Conservation (phyloP, 345 rosid species). For the Murraya koenigii region DNA sequence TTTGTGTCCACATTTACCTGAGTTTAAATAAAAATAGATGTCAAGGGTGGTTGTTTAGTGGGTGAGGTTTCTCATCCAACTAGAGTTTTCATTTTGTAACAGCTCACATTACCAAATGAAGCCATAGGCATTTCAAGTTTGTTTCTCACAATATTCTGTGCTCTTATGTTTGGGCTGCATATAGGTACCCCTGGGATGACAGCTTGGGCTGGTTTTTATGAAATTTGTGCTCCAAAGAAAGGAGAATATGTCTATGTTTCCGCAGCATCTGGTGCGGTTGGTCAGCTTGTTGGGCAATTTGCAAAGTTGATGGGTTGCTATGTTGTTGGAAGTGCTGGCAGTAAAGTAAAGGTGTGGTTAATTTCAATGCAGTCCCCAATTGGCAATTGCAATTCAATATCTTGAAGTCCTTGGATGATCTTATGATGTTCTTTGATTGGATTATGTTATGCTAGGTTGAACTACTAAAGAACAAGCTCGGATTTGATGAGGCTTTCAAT, state of each 20-base stretch:
- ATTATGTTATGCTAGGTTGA: slow-evolving; percentile 33
- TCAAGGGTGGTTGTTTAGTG: too few relatives aligned
- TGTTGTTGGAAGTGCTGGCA: slow-evolving; percentile 49
- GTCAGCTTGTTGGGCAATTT: slow-evolving; percentile 47
- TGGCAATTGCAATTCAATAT: background rate
- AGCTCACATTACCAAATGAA: too few relatives aligned
- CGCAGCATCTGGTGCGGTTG: slow-evolving; percentile 39
- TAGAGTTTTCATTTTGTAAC: too few relatives aligned
- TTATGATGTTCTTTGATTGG: background rate
- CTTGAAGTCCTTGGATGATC: background rate
- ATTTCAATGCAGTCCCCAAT: background rate
- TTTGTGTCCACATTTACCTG: too few relatives aligned
- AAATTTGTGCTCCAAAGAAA: slow-evolving; percentile 28
- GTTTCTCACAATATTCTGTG: background rate
- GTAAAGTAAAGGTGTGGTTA: slow-evolving; percentile 31
- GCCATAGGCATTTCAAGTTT: too few relatives aligned
- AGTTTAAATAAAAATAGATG: too few relatives aligned
- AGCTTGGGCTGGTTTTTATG: slow-evolving; percentile 27
- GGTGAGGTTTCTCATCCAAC: too few relatives aligned
- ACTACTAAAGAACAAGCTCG: slow-evolving; percentile 53
- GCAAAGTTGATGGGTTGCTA: slow-evolving; percentile 44
- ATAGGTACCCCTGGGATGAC: slow-evolving; percentile 34
- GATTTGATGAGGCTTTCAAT: slow-evolving; percentile 68
- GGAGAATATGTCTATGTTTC: slow-evolving; percentile 33
- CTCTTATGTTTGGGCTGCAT: background rate